Base-by-base conservation (phyloP, 2,329 filamentous ascomycete genomes). In the Microdochium trichocladiopsis region DNA sequence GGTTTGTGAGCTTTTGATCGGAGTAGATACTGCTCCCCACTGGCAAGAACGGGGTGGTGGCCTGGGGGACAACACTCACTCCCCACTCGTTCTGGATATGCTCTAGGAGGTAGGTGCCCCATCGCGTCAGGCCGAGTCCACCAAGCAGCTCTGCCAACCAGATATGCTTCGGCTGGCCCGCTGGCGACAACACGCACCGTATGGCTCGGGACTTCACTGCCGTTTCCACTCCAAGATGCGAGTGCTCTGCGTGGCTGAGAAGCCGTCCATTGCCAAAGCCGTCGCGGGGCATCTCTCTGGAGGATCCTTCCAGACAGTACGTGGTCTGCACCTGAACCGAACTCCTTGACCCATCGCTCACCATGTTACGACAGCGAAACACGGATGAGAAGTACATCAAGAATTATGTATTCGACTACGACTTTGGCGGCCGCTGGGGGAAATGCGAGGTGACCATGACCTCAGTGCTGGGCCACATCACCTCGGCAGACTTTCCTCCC, bases 221-320 rank as follows among this genome's bases (percentile, higher is more conserved):
- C 60, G 62, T 47, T 55, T 52, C 25, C 55, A 58, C 14, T 62
- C 63, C 56, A 67, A 56, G 50, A 81, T 81, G 70, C 78, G 67
- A 61, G 59, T 90, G 54, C 74, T 92, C 51, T 91, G 87, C 65
- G 87, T 92, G 58, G 88, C 87, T 55, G 87, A 92, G 69, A 92
- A 99, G 78, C 91, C 91, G 33, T 95, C 93, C 43, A 96, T 99
- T 57, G 90, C 94, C 53, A 96, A 94, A 71, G 91, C 93, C 36
- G 93, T 99, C 49, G 90, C 94, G 37, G 82, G 84, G 53, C 93
- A 97, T 74, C 79, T 99, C 25, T 88, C 88, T 28, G 93, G 94
- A 49, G 89, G 90, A 48, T 73, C 74, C 18, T 77, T 85, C 53
- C 80, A 82, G 66, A 85, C 82, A 51, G 90, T 95, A 70, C 69